Base-by-base conservation (phyloP, 495 filamentous ascomycete genomes). In the Aspergillus indologenus region DNA sequence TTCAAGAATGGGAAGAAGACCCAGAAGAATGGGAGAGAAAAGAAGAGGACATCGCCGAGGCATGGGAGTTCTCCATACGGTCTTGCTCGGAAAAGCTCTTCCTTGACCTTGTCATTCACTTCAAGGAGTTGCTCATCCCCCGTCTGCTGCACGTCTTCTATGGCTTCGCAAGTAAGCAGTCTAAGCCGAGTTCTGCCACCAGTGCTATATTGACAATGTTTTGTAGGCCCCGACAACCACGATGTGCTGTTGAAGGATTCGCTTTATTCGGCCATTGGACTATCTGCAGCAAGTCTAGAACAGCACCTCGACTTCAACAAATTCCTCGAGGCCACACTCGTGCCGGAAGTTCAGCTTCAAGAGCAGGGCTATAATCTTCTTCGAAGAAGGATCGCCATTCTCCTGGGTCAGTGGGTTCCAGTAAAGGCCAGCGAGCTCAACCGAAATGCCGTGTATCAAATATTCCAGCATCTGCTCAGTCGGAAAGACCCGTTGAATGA, bases 11-110 rank as follows among this genome's bases (percentile, higher is more conserved):
- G 94, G 87, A 90, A 70, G 88, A 91, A 62, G 90, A 94, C 45
- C 91, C 92, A 0, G 90, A 97, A 65, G 89, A 92, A 50, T 98
- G 93, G 94, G 91, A 96, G 65, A 83, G 85, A 58, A 83, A 82
- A 65, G 90, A 96, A 74, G 88, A 94, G 56, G 87, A 84, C 45
- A 82, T 86, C 52, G 84, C 89, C 19, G 87, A 91, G 58, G 87
- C 87, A 7, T 95, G 86, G 82, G 90, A 96, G 63, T 95, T 91
- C 74, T 85, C 91, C 23, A 85, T 98, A 45, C 85, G 91, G 8
- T 88, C 91, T 0, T 98, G 94, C 66, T 87, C 92, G 0, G 92
- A 98, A 72, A 95, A 92, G 70, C 79, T 98, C 17, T 96, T 97
- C 69, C 79, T 98, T 64, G 94, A 97, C 62, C 81, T 98, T 1